A percentile compares a stretch with the other conserved stretches of the same genome.
phyloP scores from a whole-genome alignment of 176 grass and related monocot genomes.

The Cenchrus fungigraminus region DNA sequence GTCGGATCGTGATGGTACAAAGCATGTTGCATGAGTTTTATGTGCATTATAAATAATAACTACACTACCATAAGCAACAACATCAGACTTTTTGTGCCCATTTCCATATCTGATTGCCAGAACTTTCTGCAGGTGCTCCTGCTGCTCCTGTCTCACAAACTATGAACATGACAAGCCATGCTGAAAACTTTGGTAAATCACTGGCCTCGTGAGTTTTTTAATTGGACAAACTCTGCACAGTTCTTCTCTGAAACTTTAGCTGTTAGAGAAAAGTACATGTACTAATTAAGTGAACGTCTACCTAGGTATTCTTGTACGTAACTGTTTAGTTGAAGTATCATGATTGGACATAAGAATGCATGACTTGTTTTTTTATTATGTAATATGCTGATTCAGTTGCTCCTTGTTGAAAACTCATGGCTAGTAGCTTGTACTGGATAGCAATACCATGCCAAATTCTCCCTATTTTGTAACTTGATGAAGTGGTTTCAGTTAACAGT shows the following conservation, averaged over 20 bases:
- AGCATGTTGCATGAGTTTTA: not conserved
- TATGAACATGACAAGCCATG: not conserved
- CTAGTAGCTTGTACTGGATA: too few species aligned
- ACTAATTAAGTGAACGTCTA: not conserved
- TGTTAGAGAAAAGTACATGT: too few species aligned
- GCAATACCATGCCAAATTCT: too few species aligned
- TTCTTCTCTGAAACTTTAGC: not conserved
- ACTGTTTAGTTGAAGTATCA: not conserved
- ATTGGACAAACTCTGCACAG: not conserved
- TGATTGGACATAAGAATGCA: not conserved
- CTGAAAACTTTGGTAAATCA: not conserved
- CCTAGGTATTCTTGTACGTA: not conserved
- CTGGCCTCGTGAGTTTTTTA: not conserved
- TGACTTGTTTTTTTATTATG: not conserved
- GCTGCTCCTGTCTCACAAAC: not conserved
- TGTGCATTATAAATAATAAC: not conserved
- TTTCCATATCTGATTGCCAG: not conserved
- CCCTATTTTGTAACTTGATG: too few species aligned
- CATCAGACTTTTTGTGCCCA: not conserved
- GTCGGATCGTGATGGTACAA: not conserved
- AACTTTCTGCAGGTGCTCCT: not conserved
- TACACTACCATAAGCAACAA: not conserved
- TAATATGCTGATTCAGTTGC: too few species aligned
- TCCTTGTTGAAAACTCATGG: too few species aligned
- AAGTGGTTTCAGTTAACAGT: too few species aligned